Base-by-base conservation (phyloP, 2,329 filamentous ascomycete species). In the Pseudophaeomoniella oleicola region DNA sequence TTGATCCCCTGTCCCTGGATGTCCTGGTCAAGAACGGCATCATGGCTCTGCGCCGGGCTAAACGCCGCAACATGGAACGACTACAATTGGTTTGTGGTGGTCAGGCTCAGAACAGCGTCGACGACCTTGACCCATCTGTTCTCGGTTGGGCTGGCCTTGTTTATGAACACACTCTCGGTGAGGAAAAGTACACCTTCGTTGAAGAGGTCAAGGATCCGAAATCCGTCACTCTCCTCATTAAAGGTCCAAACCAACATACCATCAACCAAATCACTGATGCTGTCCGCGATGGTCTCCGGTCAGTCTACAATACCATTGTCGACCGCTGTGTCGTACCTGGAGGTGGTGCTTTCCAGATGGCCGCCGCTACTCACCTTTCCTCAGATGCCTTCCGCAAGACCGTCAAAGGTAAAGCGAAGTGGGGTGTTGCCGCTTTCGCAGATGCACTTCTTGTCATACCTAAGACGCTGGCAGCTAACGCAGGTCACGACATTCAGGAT, bases 291-390 rank as follows among this genome's bases (percentile, higher is more conserved):
- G 90, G 90, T 43, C 71, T 98, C 47, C 77, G 90, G 54, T 93
- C 85, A 56, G 90, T 96, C 35, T 96, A 94, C 74, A 98, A 98
- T 69, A 94, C 93, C 71, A 96, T 98, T 57, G 88, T 96, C n/a
- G 90, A 98, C 58, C 77, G 80, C 62, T 88, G 82, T 48, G 90
- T 98, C 14, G 85, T 98, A 16, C 90, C 90, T 2, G 90, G 90
- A 40, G 90, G 78, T 39, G 90, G 90, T 50, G 84, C 90, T 35
- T 98, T 94, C 75, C 90, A 98, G 61, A 78, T 98, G 32, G 87
- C 90, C 19, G 93, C 84, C 50, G 85, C 87, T 16, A 71, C 78
- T 33, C 86, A 94, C 59, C 69, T 98, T 43, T 81, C 81, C 57
- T 86, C 85, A 45, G 85, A 94, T 51, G 73, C 72, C 13, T 93